Conservation (phyloP, 306 rosid genomes). For the Lithocarpus polystachyus region DNA sequence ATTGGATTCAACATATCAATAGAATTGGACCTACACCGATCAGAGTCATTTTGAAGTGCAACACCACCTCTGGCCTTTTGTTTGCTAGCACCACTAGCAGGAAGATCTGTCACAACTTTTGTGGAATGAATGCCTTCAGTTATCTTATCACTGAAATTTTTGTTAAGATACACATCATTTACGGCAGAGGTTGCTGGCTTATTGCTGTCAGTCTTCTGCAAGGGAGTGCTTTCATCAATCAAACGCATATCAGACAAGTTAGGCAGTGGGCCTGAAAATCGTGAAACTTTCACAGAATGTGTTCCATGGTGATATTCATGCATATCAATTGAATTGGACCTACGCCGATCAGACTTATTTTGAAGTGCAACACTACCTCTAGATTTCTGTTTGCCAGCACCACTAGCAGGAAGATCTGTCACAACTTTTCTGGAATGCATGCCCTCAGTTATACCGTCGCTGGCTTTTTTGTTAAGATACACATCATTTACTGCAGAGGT, state of each 20-base stretch:
- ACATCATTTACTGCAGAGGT: constrained; percentile 25
- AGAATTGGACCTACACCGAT: constrained; percentile 31
- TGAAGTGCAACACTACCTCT: constrained; percentile 34
- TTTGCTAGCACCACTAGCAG: constrained; percentile 36
- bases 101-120: constrained; percentile 27
- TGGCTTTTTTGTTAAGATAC: not conserved
- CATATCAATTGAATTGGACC: constrained; percentile 35
- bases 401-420: constrained; percentile 33
- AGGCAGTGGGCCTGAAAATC: constrained; percentile 27
- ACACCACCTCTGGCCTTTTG: constrained; percentile 38
- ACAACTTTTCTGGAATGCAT: constrained; percentile 17
- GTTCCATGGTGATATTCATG: constrained; percentile 44
- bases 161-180: constrained; percentile 12
- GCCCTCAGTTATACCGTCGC: constrained; percentile 12
- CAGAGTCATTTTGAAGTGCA: constrained; percentile 35
- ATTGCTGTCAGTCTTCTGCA: no score
- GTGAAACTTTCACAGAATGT: constrained; percentile 32
- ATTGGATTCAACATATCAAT: constrained; percentile 32
- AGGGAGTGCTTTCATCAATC: constrained; percentile 37
- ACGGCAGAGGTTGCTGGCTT: no score
- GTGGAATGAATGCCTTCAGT: constrained; percentile 20
- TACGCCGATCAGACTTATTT: constrained; percentile 30
- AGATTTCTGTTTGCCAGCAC: constrained; percentile 42
- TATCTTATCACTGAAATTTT: constrained; percentile 23
- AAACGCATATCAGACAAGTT: constrained; percentile 47